Base-by-base conservation (phyloP, 2,329 filamentous ascomycete genomes). In the Cordyceps pruinosa region DNA sequence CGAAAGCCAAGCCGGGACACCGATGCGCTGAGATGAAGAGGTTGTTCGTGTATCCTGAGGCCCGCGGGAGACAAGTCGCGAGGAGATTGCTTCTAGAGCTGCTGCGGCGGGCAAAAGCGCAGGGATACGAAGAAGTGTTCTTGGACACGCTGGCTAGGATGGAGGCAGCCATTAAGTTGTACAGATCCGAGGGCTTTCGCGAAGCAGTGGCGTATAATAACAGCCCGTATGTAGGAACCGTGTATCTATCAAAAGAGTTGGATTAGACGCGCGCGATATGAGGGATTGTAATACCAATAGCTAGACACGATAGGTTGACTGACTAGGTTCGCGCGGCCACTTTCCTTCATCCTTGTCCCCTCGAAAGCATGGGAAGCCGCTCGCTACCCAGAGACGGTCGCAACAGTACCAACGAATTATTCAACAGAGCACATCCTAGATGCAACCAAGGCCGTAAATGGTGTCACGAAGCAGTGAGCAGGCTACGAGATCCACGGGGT, bases 1-100 rank as follows among this genome's bases (percentile, higher is more conserved):
- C 45, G 0, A 41, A n/a, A 25, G 48, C 39, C 3, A 56, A 30
- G 6, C 17, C 6, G 4, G 51, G 47, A 15, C 32, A 57, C 4
- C 57, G 54, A 21, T 65, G 63, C 47, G 65, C 65, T 28, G 66
- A 68, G 37, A 46, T 68, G 19, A 68, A 67, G 39, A 57, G 66
- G 9, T 58, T 68, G 2, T 68, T 63, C 45, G 62, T 68, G 5
- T 67, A 67, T 19, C 66, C 66, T 0, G 64, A 61, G 37, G 65
- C 63, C 3, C 56, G 66, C 13, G 66, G 66, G 5, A 58, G 64
- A 7, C 61, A 58, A 3, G 60, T 67, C 19, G 64, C 65, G 0
- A 58, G 60, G n/a, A 58, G 44, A 2, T 39, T 68, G 37, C 41
- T 67, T 4, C 45, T 37, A 2, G 62, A 66, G 44, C 58, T 58